Conservation (phyloP, 2,329 filamentous ascomycete genomes). For the Epichloe amarillans region DNA sequence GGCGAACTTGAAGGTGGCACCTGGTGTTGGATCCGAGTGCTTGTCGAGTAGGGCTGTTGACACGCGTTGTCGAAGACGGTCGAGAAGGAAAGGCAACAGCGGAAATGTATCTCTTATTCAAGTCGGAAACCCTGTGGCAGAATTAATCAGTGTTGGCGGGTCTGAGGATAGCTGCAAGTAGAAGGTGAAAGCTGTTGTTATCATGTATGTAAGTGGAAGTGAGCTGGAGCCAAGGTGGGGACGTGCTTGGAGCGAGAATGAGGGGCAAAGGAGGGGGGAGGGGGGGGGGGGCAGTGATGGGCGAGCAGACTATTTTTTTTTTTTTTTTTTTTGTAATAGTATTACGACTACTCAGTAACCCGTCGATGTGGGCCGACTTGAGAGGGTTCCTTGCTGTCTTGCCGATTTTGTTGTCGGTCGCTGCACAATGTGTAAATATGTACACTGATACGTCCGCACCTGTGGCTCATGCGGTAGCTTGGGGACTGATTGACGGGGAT, state of each 20-base stretch:
- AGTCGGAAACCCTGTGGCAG: background rate
- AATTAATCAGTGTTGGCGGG: background rate
- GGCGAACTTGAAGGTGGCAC: conserved; percentile 24
- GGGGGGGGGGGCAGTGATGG: background rate
- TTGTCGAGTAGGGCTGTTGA: background rate
- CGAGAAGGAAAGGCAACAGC: background rate
- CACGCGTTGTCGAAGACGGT: background rate
- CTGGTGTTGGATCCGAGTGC: background rate
- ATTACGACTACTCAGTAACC: no score
- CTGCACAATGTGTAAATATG: no score
- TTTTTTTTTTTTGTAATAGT: no score
- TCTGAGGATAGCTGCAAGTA: conserved; percentile 1
- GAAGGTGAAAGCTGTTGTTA: conserved; percentile 4
- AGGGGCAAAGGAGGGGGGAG: background rate
- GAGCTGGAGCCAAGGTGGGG: background rate
- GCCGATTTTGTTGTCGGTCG: no score
- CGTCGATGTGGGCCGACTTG: no score
- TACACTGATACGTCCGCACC: no score
- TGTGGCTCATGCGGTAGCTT: no score
- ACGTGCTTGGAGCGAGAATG: background rate
- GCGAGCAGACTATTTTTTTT: background rate
- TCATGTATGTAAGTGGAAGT: background rate
- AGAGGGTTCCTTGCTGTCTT: no score
- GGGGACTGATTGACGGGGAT: no score
- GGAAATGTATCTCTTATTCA: conserved; percentile 1